Conservation (phyloP, 164 flowering plant genomes). For the Vitis rupestris region DNA sequence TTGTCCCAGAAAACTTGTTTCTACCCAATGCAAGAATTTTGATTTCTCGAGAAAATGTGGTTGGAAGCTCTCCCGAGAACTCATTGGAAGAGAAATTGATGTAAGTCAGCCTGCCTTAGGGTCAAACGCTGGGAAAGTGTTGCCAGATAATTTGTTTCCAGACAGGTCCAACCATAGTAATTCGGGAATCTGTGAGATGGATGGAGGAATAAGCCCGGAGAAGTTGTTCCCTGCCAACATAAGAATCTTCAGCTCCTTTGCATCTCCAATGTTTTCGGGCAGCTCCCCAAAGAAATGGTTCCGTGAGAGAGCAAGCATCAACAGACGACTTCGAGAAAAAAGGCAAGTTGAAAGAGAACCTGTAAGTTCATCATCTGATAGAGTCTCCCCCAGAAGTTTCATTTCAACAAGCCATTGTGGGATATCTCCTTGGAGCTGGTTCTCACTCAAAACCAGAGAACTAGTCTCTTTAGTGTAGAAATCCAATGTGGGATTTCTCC, state of each 20-base stretch:
- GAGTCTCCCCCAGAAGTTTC: slow-evolving; percentile 24
- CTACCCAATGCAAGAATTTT: too few species aligned
- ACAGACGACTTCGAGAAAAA: slow-evolving; percentile 12
- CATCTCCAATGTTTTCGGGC: slow-evolving; percentile 44
- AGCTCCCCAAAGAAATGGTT: slow-evolving; percentile 31
- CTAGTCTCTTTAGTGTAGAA: slow-evolving; percentile 33
- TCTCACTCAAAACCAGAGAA: slow-evolving; percentile 50
- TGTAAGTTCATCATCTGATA: slow-evolving; percentile 44
- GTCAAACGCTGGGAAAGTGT: slow-evolving; percentile 25
- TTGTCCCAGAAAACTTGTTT: too few species aligned
- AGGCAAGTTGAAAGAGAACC: slow-evolving; percentile 38
- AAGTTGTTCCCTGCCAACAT: slow-evolving; percentile 42
- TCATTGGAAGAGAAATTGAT: slow-evolving; percentile 33
- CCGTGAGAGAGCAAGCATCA: too few species aligned
- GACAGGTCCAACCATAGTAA: slow-evolving; percentile 42
- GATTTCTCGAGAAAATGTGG: too few species aligned
- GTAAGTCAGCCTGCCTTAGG: slow-evolving; percentile 25
- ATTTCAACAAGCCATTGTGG: slow-evolving; percentile 43
- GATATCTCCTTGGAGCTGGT: slow-evolving; percentile 37
- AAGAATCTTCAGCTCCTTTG: slow-evolving; percentile 29
- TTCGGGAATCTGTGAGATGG: slow-evolving; percentile 32
- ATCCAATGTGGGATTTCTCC: slow-evolving; percentile 51
- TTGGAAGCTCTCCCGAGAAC: too few species aligned
- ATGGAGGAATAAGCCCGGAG: slow-evolving; percentile 39
- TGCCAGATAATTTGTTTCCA: slow-evolving; percentile 36